Conservation (phyloP, 352 stramenopile genomes). For the Phytophthora pisi region DNA sequence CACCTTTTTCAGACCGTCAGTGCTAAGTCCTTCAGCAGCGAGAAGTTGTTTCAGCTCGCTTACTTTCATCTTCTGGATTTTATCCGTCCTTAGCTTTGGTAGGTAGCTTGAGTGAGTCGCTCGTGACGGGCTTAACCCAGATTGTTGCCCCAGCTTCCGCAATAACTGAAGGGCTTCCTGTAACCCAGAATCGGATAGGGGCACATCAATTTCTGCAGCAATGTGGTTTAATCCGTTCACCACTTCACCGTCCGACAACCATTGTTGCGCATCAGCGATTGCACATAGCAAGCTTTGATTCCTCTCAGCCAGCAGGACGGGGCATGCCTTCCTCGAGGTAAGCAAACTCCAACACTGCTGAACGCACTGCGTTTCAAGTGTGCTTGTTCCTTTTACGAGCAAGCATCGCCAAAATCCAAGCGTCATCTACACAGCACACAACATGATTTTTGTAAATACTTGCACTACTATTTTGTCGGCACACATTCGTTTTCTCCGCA, state of each 20-base stretch:
- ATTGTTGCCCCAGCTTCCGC: slow-evolving; percentile 10
- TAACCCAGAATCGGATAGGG: slow-evolving; percentile 24
- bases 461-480: neutral
- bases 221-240: slow-evolving; percentile 47
- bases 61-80: slow-evolving; percentile 52
- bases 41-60: slow-evolving; percentile 49
- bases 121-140: slow-evolving; percentile 5
- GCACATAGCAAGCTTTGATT: slow-evolving; percentile 42
- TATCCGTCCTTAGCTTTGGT: slow-evolving; percentile 32
- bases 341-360: slow-evolving; percentile 48
- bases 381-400: slow-evolving; percentile 34
- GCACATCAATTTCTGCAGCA: slow-evolving; percentile 33
- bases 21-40: slow-evolving; percentile 32
- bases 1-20: slow-evolving; percentile 58
- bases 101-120: slow-evolving; percentile 14
- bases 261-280: slow-evolving; percentile 36
- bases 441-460: neutral
- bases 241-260: slow-evolving; percentile 53
- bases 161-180: slow-evolving; percentile 30
- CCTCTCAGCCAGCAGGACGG: slow-evolving; percentile 21
- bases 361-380: slow-evolving; percentile 8
- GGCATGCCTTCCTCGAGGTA: neutral
- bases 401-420: slow-evolving; percentile 70
- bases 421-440: slow-evolving; percentile 28
- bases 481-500: slow-evolving; percentile 20